Base-by-base conservation (phyloP, 2,329 filamentous ascomycete species). In the Fusarium guadeloupense region DNA sequence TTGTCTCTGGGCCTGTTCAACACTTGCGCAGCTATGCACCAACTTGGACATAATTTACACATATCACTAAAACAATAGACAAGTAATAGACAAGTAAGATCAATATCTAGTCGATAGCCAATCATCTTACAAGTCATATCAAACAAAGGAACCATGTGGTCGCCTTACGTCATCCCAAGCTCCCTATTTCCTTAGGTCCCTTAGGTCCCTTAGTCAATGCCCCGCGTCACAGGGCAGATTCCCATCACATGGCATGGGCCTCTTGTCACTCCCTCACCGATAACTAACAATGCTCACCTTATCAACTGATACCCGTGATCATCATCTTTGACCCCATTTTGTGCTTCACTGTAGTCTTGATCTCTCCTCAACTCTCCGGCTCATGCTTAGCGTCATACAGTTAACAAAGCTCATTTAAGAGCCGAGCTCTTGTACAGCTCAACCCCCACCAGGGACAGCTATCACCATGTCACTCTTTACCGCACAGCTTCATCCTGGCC, bases 401-500 rank as follows among this genome's bases (percentile, higher is more conserved):
- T 37, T 25, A 40, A 35, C 28, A 28, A 47, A 37, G 40, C 53
- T 59, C 39, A 31, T 16, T 44, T 28, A 53, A 43, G 55, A 68
- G 54, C 59, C 48, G 26, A 44, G 52, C 59, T 60, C 54, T 61
- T 43, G 19, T 39, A 63, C 52, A 53, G 55, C 63, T 55, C 58
- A 43, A 59, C 64, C 56, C 66, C 64, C 66, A 59, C 67, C 19
- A 44, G 52, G 59, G 51, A 59, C 62, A 56, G 56, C 44, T 23
- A 40, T 38, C 63, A 64, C 45, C 66, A 80, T 80, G 80, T 78
- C 82, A 38, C 76, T 84, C 42, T 84, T 85, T 68, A 79, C 77
- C 26, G 86, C 86, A 51, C 85, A 89, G 72, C 85, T 92, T 28
- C 80, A 86, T 72, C 89, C 89, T 16, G 87, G 87, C 25, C 83